Percentiles rank a stretch among this genome's conserved stretches.
Evolutionary conservation across 2,329 filamentous ascomycete species (phyloP).

Genomic region (Phaeosphaeriaceae sp.): DNA sequence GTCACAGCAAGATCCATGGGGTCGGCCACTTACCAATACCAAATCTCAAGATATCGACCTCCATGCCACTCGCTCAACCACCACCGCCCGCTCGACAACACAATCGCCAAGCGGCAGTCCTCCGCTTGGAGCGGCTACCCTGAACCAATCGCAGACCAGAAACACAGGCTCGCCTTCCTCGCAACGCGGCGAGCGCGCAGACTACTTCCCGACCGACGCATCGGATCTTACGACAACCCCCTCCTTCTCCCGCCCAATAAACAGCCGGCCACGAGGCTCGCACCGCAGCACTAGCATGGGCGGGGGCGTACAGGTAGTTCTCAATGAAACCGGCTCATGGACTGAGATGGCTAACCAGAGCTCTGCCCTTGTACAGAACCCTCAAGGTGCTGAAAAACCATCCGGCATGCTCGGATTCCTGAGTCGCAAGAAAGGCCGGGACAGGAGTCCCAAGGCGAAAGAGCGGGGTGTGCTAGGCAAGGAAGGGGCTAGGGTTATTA

Average conservation of each 20-base stretch:
- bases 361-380: slow-evolving; percentile 65
- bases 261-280: slow-evolving; percentile 61
- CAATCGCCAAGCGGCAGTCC: slow-evolving; percentile 58
- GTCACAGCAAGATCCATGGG: slow-evolving; percentile 41
- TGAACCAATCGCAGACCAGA: slow-evolving; percentile 29
- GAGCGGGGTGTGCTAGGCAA: slow-evolving; percentile 94
- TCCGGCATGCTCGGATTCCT: slow-evolving; percentile 90
- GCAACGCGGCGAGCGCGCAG: slow-evolving; percentile 43
- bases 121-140: slow-evolving; percentile 43
- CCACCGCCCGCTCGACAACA: slow-evolving; percentile 51
- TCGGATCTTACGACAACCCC: slow-evolving; percentile 33
- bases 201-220: slow-evolving; percentile 44
- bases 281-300: slow-evolving; percentile 77
- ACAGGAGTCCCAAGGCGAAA: slow-evolving; percentile 91
- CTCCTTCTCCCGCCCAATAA: slow-evolving; percentile 50
- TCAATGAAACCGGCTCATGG: slow-evolving; percentile 90
- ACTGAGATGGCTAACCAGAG: slow-evolving; percentile 87
- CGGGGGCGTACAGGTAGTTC: slow-evolving; percentile 87
- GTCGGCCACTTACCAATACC: slow-evolving; percentile 37
- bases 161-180: slow-evolving; percentile 40
- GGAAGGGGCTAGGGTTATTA: slow-evolving; percentile 77
- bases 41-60: slow-evolving; percentile 49
- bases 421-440: slow-evolving; percentile 85
- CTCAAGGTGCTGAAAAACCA: slow-evolving; percentile 53
- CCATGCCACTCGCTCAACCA: slow-evolving; percentile 43